Evolutionary conservation across 768 basidiomycete genomes (phyloP).

Genomic region (Phanerochaete carnosa): DNA sequence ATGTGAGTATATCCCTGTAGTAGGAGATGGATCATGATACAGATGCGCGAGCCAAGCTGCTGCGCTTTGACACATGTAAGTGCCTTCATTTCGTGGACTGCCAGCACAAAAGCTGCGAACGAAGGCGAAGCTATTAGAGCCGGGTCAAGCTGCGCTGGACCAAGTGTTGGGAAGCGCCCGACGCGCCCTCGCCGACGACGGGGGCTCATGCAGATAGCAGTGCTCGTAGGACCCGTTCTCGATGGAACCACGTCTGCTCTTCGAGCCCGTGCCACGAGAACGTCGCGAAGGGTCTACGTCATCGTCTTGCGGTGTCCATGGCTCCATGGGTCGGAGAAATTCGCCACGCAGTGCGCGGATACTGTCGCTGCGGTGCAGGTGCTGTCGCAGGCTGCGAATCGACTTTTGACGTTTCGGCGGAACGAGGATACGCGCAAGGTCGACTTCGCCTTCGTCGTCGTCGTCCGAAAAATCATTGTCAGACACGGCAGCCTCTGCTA

Average conservation of each 20-base stretch:
- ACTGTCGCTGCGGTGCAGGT: conserved; percentile 38
- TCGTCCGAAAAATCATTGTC: conserved; percentile 33
- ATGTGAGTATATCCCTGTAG: neutral
- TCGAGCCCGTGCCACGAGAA: neutral
- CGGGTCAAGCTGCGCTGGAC: conserved; percentile 10
- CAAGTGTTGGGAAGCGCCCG: conserved; percentile 32
- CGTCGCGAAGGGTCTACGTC: conserved; percentile 18
- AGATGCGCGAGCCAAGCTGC: neutral
- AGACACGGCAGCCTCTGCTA: conserved; percentile 14
- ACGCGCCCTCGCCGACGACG: conserved; percentile 25
- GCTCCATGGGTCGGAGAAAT: conserved; percentile 20
- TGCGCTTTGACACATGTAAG: neutral
- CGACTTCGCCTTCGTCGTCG: conserved; percentile 54
- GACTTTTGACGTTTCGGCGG: conserved; percentile 72
- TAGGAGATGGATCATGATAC: neutral
- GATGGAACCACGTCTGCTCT: conserved; percentile 8
- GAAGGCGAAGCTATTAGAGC: neutral
- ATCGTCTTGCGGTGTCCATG: conserved; percentile 27
- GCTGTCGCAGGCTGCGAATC: conserved; percentile 66
- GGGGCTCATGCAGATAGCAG: neutral
- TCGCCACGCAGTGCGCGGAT: conserved; percentile 18
- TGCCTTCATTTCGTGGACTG: neutral
- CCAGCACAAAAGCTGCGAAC: neutral
- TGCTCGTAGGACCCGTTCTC: conserved; percentile 24
- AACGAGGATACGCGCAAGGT: conserved; percentile 64